Evolutionary conservation across 345 rosid species (phyloP), one percentile per base, ranked within the genome.

Genomic region (Corymbia maculata): DNA sequence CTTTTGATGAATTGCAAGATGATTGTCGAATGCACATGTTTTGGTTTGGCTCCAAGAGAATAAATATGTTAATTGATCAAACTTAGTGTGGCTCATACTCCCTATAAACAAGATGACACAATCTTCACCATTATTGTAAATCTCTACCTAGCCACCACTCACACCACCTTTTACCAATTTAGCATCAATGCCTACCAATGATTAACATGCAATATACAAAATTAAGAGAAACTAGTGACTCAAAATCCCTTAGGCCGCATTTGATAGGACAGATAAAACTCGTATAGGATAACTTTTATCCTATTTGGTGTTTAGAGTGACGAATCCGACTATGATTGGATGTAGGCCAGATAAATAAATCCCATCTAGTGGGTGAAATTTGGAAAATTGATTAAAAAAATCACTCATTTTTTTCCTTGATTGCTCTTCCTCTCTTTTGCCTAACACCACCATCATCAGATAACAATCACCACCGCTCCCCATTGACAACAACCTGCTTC

Each of bases 351-450:
- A 24, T 57, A 57, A 57, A 57, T 22, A 57, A 57, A 9, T 57
- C 2, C 9, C 13, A 36, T 36, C 42, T 36, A 36, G 42, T 36
- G 42, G 42, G 42, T 24, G 66, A 59, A 55, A 55, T 55, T 55
- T 55, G 28, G 61, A 55, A 55, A 55, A 55, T 55, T 55, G 61
- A 55, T 55, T 13, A 51, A 4, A 22, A 4, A 55, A 55, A 9
- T 22, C 1, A 55, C 5, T 0, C 22, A 0, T 1, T 55, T 55
- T 55, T 55, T 22, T 1, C 61, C 28, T 5, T 55, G 5, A 55
- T 55, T 28, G 22, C 61, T 55, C 61, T 55, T 55, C 2, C 28
- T 55, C 28, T 22, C 28, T 55, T 4, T 10, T 59, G n/a, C 66
- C n/a, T 6, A 10, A 5, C 13, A 24, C n/a, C 66, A 24, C n/a